Conservation (phyloP, 2,329 filamentous ascomycete genomes). For the Colletotrichum godetiae region DNA sequence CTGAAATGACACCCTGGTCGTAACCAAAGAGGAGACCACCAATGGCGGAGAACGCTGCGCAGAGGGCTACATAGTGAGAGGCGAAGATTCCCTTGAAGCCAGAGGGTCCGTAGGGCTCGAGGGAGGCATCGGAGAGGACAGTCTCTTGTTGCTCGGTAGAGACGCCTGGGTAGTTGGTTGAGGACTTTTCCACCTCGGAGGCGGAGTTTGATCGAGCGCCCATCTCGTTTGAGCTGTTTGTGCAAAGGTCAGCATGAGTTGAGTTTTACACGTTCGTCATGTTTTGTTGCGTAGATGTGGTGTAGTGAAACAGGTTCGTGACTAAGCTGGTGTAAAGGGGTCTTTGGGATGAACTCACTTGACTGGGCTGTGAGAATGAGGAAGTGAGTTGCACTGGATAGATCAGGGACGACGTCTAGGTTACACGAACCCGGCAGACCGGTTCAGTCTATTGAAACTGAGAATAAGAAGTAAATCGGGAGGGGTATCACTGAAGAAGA, state of each 20-base stretch:
- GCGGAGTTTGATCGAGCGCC: constrained; percentile 31
- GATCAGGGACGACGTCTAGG: background rate
- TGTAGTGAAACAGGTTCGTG: constrained; percentile 8
- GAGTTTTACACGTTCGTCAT: background rate
- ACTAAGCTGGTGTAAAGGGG: background rate
- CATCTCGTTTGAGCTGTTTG: background rate
- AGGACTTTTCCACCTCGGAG: constrained; percentile 36
- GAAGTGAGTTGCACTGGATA: background rate
- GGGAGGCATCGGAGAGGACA: constrained; percentile 31
- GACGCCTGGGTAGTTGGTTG: constrained; percentile 28
- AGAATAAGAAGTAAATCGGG: background rate
- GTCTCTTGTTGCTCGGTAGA: constrained; percentile 39
- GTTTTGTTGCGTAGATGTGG: background rate
- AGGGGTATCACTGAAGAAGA: background rate
- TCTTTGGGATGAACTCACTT: constrained; percentile 20
- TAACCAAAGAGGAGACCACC: constrained; percentile 53
- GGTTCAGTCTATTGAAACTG: background rate
- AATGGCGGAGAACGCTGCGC: constrained; percentile 41
- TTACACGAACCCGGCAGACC: background rate
- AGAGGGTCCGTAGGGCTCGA: constrained; percentile 41
- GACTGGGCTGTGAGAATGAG: too few species aligned
- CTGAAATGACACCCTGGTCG: constrained; percentile 58
- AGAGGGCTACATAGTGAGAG: constrained; percentile 46
- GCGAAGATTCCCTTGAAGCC: constrained; percentile 46
- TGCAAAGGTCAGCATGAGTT: background rate